Conservation (phyloP, 73 alveolate genomes). For the Paramecium primaurelia region DNA sequence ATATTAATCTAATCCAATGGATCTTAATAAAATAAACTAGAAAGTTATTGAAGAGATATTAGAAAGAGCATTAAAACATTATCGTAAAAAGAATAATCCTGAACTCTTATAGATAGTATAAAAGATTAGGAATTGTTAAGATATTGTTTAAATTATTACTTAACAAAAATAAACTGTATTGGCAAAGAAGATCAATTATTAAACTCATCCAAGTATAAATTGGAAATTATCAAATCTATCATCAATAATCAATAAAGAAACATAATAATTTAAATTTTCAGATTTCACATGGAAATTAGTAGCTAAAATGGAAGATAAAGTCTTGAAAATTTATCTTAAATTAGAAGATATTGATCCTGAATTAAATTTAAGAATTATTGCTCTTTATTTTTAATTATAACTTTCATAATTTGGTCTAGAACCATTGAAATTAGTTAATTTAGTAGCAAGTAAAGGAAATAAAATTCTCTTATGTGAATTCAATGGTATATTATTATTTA, state of each 20-base stretch:
- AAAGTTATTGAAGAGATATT: conserved; percentile 55
- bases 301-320: conserved; percentile 60
- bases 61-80: conserved; percentile 57
- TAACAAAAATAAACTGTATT: background rate
- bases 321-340: conserved; percentile 51
- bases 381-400: conserved; percentile 41
- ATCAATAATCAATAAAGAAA: conserved; percentile 56
- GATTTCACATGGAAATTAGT: conserved; percentile 60
- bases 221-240: conserved; percentile 59
- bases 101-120: conserved; percentile 17
- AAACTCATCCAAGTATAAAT: conserved; percentile 59
- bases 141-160: background rate
- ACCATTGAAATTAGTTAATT: conserved; percentile 1
- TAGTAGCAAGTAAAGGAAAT: conserved; percentile 33
- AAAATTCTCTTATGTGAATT: conserved; percentile 50
- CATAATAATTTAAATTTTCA: conserved; percentile 52
- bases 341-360: conserved; percentile 61
- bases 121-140: background rate
- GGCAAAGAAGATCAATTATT: background rate
- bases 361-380: conserved; percentile 22
- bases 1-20: conserved; percentile 28
- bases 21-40: conserved; percentile 24
- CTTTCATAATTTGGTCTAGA: conserved; percentile 20
- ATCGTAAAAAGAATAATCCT: conserved; percentile 33
- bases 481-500: background rate